These are phyloP conservation scores for Thielaviopsis populi DNA, from an alignment of 2,329 filamentous ascomycete species.

Conservation along the genomic window DNA sequence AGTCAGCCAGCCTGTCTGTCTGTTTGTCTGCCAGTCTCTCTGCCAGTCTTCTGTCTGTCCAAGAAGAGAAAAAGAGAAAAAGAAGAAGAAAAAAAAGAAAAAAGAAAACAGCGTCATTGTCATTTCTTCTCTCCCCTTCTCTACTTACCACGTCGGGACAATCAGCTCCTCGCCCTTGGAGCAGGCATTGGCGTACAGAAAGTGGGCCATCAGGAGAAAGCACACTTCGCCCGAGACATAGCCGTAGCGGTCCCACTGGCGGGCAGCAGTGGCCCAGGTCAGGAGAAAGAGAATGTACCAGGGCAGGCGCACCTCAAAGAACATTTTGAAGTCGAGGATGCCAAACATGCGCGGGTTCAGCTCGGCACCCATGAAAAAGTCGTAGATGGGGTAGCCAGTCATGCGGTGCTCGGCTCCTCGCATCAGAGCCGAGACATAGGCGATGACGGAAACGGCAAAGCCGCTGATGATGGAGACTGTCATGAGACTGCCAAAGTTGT, in stretches of 20 bases:
- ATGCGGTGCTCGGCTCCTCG: conserved; percentile 82
- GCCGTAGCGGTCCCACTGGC: conserved; percentile 72
- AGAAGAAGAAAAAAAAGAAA: not conserved
- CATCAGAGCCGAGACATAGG: conserved; percentile 69
- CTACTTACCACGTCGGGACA: conserved; percentile 53
- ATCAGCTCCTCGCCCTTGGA: conserved; percentile 87
- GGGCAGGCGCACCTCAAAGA: conserved; percentile 81
- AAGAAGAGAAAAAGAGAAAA: too few relatives aligned
- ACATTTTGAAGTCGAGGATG: conserved; percentile 90
- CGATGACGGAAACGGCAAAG: conserved; percentile 65
- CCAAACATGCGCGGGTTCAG: conserved; percentile 79
- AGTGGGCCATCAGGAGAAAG: conserved; percentile 80
- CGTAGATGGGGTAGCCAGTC: conserved; percentile 72
- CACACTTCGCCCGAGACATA: conserved; percentile 74
- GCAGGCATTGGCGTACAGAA: conserved; percentile 82
- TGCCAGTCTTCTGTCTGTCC: too few relatives aligned
- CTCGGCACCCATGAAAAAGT: conserved; percentile 90
- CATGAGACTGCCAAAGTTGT: conserved; percentile 88
- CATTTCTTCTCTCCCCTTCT: not conserved
- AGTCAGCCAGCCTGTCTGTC: not conserved
- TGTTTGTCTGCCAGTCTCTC: too few relatives aligned
- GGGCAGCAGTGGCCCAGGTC: conserved; percentile 58
- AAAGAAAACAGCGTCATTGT: too few relatives aligned
- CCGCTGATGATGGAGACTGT: conserved; percentile 86
- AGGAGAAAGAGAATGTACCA: conserved; percentile 83